Conservation (phyloP, 768 basidiomycete genomes). For the Mrakia hoshinonis region DNA sequence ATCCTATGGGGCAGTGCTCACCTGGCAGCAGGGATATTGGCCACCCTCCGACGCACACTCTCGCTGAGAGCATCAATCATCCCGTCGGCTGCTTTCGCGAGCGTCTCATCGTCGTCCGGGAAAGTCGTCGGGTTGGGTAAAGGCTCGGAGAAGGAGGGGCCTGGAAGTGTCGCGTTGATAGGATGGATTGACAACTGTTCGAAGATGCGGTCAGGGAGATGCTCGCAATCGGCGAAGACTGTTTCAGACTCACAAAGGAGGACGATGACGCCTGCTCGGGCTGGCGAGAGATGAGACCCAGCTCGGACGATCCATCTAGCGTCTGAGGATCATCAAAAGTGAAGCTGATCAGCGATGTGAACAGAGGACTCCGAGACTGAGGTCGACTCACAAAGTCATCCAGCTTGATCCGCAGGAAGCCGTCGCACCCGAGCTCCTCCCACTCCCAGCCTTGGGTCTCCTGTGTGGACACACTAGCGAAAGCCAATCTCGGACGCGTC, state of each 20-base stretch:
- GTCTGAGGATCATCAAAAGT: background rate
- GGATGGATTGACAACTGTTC: slow-evolving; percentile 28
- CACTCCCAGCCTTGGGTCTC: slow-evolving; percentile 17
- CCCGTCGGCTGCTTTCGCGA: slow-evolving; percentile 36
- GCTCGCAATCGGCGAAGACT: background rate
- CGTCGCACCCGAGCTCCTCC: slow-evolving; percentile 15
- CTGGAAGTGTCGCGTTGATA: slow-evolving; percentile 30
- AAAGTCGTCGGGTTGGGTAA: background rate
- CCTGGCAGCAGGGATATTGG: slow-evolving; percentile 52
- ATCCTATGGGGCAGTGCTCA: slow-evolving; percentile 37
- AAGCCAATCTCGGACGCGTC: slow-evolving; percentile 49
- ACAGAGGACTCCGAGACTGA: background rate
- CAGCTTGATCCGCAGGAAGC: slow-evolving; percentile 5
- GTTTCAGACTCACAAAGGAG: background rate
- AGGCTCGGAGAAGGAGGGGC: background rate
- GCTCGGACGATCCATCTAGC: background rate
- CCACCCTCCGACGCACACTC: slow-evolving; percentile 62
- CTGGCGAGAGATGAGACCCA: background rate
- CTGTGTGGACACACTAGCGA: slow-evolving; percentile 41
- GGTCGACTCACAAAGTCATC: background rate
- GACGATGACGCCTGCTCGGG: background rate
- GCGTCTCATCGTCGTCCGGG: slow-evolving; percentile 40
- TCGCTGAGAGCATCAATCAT: slow-evolving; percentile 45
- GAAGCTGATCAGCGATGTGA: background rate
- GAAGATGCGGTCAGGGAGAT: slow-evolving; percentile 34